Evolutionary conservation across 2,329 filamentous ascomycete species (phyloP).

Genomic region (Domatiomyces globalis): DNA sequence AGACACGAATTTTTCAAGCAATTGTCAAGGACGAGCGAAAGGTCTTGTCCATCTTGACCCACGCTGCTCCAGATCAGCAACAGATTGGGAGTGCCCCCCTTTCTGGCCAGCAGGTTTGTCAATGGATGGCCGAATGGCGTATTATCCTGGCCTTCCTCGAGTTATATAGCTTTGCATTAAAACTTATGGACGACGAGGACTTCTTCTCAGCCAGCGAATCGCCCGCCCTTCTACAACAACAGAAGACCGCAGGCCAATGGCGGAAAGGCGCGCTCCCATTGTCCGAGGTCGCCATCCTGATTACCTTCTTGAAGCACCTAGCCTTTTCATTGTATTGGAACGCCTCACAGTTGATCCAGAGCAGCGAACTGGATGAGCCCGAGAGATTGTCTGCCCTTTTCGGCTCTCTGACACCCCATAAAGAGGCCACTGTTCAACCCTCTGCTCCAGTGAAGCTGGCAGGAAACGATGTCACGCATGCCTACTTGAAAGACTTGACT

Average conservation of each 20-base stretch:
- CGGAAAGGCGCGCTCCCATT: slow-evolving; percentile 54
- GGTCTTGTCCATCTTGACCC: slow-evolving; percentile 43
- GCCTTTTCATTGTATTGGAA: slow-evolving; percentile 83
- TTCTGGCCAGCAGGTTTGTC: slow-evolving; percentile 23
- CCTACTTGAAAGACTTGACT: slow-evolving; percentile 64
- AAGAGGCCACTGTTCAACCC: slow-evolving; percentile 23
- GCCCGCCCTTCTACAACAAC: neutral
- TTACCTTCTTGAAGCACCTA: slow-evolving; percentile 76
- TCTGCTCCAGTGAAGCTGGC: slow-evolving; percentile 27
- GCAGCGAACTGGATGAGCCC: slow-evolving; percentile 23
- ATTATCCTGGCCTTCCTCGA: slow-evolving; percentile 83
- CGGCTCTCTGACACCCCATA: slow-evolving; percentile 19
- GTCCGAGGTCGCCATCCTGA: slow-evolving; percentile 57
- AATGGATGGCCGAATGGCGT: slow-evolving; percentile 62
- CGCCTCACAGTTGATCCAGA: slow-evolving; percentile 47
- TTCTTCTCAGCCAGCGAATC: slow-evolving; percentile 47
- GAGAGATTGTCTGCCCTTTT: slow-evolving; percentile 11
- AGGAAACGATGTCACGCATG: slow-evolving; percentile 57
- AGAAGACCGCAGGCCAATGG: slow-evolving; percentile 18
- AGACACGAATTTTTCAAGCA: slow-evolving; percentile 42
- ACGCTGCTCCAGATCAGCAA: slow-evolving; percentile 28
- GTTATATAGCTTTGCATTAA: slow-evolving; percentile 80
- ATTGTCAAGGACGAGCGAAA: slow-evolving; percentile 44
- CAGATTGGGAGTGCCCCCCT: slow-evolving; percentile 19
- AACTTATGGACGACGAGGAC: slow-evolving; percentile 91